Base-by-base conservation (phyloP, 768 basidiomycete genomes). In the Coprinopsis cinerea region DNA sequence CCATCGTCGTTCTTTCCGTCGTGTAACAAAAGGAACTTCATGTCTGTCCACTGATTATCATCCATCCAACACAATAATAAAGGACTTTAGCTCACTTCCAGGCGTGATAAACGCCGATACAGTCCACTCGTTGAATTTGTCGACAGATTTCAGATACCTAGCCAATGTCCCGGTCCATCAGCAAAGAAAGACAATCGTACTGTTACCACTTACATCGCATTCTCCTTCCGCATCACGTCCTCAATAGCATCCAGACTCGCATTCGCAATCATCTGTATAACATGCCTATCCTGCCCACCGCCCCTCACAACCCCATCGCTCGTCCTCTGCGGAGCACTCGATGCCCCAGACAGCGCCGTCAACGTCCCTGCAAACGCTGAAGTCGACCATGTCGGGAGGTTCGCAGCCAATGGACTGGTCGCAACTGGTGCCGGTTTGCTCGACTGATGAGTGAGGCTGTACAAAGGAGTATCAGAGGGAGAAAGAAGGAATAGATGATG, bases 41-140 rank as follows among this genome's bases (percentile, higher is more conserved):
- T 90, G 64, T 94, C 96, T 98, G 62, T 42, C 37, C 55, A 23
- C 44, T 7, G 9, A 63, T 63, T 53, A 61, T 59, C 51, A 40
- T 17, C 50, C 20, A 20, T 22, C 39, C 17, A 37, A 24, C 34
- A 36, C 32, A 24, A 27, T 34, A 18, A 25, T 11, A 44, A 18
- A 48, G 49, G 25, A 23, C 4, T 18, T 49, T n/a, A 41, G 57
- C 92, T 72, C 68, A 98, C 95, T 96, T 53, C 88, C 90, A 1
- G 94, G 85, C 0, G 96, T 98, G 17, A 98, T 74, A 69, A 97
- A 98, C 25, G 90, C 92, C 14, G 96, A 98, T 17, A 98, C 84
- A 2, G 83, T 94, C 96, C 96, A 99, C 64, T 98, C 96, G 61
- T 98, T 97, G 70, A 97, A 96, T 71, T 87, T 91, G 76, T 99